Percentiles rank a stretch among this genome's conserved stretches.
phyloP scores from a whole-genome alignment of 148 eudicot species.

The Silene conica region DNA sequence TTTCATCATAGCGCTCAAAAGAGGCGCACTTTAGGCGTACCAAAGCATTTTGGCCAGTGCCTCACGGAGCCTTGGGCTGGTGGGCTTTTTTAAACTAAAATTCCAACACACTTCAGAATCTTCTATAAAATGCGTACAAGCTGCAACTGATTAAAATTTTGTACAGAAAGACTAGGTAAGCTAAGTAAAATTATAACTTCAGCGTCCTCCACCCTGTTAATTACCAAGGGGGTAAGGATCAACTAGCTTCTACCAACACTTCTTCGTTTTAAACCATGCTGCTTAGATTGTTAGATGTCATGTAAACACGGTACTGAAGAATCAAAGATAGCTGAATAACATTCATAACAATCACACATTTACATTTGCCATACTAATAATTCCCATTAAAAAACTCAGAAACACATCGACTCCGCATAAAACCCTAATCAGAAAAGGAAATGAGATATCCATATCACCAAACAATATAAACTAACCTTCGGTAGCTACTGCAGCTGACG shows the following conservation, averaged over 20 bases:
- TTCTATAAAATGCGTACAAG: background rate
- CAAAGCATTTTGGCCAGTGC: too few relatives aligned
- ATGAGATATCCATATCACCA: background rate
- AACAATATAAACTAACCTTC: slow-evolving; percentile 45
- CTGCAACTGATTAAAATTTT: background rate
- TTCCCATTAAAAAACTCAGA: background rate
- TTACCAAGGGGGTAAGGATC: background rate
- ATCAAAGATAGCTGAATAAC: background rate
- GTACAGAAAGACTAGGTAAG: background rate
- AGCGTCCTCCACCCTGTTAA: background rate
- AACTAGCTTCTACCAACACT: background rate
- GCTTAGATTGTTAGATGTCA: background rate
- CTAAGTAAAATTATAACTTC: background rate
- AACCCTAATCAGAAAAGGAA: slow-evolving; percentile 8
- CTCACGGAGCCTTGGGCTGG: too few relatives aligned
- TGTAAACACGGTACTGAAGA: background rate
- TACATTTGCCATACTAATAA: background rate
- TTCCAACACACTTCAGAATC: background rate
- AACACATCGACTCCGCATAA: background rate
- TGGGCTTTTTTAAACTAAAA: too few relatives aligned
- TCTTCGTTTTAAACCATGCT: background rate
- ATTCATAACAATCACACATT: background rate
- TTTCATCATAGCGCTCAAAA: too few relatives aligned
- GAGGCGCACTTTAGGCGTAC: too few relatives aligned
- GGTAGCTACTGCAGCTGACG: slow-evolving; percentile 50